phyloP scores from a whole-genome alignment of 495 filamentous ascomycete species.

The Usnea hakonensis region DNA sequence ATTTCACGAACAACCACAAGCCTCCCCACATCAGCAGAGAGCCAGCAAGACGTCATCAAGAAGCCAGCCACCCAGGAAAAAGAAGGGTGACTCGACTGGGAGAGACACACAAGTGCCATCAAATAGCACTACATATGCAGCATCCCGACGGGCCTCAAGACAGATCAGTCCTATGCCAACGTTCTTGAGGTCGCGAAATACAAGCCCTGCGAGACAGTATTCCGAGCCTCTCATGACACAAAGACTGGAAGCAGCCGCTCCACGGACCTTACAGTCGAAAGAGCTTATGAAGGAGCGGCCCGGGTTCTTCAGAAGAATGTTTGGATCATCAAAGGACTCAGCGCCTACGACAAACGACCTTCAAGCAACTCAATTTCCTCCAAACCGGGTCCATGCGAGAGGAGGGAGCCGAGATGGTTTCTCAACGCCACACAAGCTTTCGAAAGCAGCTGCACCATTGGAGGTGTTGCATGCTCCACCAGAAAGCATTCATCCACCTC shows the following conservation, averaged over 20 bases:
- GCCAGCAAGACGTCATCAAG: slow-evolving; percentile 59
- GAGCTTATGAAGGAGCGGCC: slow-evolving; percentile 54
- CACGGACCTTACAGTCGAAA: slow-evolving; percentile 5
- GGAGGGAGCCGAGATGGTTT: slow-evolving; percentile 9
- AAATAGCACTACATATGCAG: slow-evolving; percentile 5
- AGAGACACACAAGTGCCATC: slow-evolving; percentile 8
- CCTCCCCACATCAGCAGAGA: slow-evolving; percentile 39
- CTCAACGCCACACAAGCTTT: slow-evolving; percentile 11
- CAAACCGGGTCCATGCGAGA: slow-evolving; percentile 1
- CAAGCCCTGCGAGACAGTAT: slow-evolving; percentile 13
- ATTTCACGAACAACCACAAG: slow-evolving; percentile 23
- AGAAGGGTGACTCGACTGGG: not conserved
- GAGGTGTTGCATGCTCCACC: slow-evolving; percentile 35
- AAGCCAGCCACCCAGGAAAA: slow-evolving; percentile 28
- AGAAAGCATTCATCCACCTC: slow-evolving; percentile 42
- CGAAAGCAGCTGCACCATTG: slow-evolving; percentile 15
- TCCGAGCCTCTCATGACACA: slow-evolving; percentile 11
- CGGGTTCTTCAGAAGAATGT: slow-evolving; percentile 89
- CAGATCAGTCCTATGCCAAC: slow-evolving; percentile 11
- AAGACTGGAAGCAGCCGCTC: not conserved
- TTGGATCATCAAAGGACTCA: slow-evolving; percentile 53
- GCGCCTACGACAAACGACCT: slow-evolving; percentile 18
- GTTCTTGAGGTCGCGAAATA: slow-evolving; percentile 12
- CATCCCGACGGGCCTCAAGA: slow-evolving; percentile 9
- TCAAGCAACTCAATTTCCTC: slow-evolving; percentile 8